Base-by-base conservation (phyloP, 2,329 filamentous ascomycete genomes). In the Claviceps pusilla region DNA sequence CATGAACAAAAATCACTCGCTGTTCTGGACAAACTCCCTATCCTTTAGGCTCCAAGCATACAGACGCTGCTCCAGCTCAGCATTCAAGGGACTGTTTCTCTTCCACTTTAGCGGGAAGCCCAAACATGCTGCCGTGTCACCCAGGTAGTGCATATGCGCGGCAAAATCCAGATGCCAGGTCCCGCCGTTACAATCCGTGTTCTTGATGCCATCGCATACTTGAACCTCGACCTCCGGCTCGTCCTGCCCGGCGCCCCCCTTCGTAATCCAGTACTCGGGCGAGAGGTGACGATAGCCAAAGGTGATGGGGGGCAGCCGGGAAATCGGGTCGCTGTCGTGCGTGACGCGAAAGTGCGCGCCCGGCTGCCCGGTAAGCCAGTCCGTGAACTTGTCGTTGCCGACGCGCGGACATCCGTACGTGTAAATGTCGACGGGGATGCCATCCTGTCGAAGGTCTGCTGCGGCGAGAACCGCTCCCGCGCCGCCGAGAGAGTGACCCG, bases 401-500 rank as follows among this genome's bases (percentile, higher is more conserved):
- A 83, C 73, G 48, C 83, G 82, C 1, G 84, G 84, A 19, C 78
- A 74, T 57, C 84, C 84, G 68, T 77, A 88, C 1, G 78, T 83
- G 72, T 82, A 86, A 47, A 86, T 61, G 59, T 83, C 80, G 16
- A 64, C 56, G 1, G 67, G 58, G 56, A 69, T 67, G 46, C 76
- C 79, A 10, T 64, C 62, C 6, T 65, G 64, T 49, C 82, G 76
- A 24, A 86, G 68, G 59, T 78, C 73, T 0, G 75, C 78, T 0
- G 74, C 78, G 0, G 74, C 83, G 4, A 88, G 64, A 7, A 76
- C 79, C 43, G 77, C 80, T 2, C 87, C 70, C 7, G 82, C 82
- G 31, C 73, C 84, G 50, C 84, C 84, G 4, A 88, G 77, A 10
- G 80, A 84, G 70, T 87, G 84, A 41, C 84, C 85, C 0, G 82